phyloP scores from a whole-genome alignment of 2,329 filamentous ascomycete species.

The Blastomyces silverae region DNA sequence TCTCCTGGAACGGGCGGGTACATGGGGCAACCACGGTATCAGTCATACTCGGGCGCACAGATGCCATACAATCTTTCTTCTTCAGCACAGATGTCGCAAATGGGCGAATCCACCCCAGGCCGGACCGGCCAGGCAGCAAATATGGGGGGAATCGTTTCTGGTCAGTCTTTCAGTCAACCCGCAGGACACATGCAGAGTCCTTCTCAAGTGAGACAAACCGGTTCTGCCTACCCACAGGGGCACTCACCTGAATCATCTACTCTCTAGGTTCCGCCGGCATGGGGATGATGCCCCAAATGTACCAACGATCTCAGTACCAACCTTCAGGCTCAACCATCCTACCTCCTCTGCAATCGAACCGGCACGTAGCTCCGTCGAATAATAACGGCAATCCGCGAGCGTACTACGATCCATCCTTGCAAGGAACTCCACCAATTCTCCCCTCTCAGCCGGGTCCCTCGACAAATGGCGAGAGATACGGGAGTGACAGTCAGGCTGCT shows the following conservation, averaged over 20 bases:
- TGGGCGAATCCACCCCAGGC: constrained; percentile 11
- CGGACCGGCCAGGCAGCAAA: constrained; percentile 7
- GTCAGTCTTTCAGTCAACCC: constrained; percentile 13
- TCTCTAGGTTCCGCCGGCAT: constrained; percentile 10
- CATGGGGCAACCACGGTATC: constrained; percentile 25
- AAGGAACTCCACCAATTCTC: constrained; percentile 10
- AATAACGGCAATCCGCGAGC: constrained; percentile 6
- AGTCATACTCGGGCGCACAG: constrained; percentile 6
- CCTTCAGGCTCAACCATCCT: constrained; percentile 2
- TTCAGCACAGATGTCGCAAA: constrained; percentile 8
- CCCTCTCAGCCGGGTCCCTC: constrained; percentile 10
- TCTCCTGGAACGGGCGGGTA: constrained; percentile 25
- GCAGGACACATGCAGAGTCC: constrained; percentile 12
- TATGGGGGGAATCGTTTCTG: constrained; percentile 12
- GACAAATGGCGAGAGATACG: constrained; percentile 11
- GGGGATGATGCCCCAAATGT: constrained; percentile 14
- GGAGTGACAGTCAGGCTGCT: constrained; percentile 5
- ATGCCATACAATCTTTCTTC: constrained; percentile 11
- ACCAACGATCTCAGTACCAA: constrained; percentile 10
- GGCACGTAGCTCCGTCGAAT: constrained; percentile 3
- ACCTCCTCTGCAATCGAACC: constrained; percentile 8
- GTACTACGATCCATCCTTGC: constrained; percentile 12
- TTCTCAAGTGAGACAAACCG: constrained; percentile 13
- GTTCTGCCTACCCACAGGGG: constrained; percentile 13
- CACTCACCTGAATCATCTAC: constrained; percentile 11